Base-by-base conservation (phyloP, 371 early-diverging fungal species). In the Capniomyces stellatus region DNA sequence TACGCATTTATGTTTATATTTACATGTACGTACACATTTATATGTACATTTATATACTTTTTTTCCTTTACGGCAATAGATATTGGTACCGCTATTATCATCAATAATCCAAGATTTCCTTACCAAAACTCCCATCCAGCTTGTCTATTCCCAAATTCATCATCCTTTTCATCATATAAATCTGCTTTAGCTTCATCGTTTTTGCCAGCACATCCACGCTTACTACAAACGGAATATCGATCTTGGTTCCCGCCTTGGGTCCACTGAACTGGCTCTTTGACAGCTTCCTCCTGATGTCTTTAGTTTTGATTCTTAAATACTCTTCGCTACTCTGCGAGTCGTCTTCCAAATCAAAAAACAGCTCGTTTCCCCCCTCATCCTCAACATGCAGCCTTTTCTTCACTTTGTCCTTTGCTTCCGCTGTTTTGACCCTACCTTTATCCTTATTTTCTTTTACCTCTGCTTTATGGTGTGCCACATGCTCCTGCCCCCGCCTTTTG, bases 191-290 rank as follows among this genome's bases (percentile, higher is more conserved):
- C 24, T 81, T 85, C 25, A 94, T 58, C 2, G 90, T 60, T 44
- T 78, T 73, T 18, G 87, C 78, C 53, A 94, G 62, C 51, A 87
- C 83, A 10, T 84, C 81, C 0, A 89, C 82, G 27, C 76, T 86
- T 60, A 92, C 80, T 8, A 82, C 79, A 15, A 88, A 79, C 3
- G 88, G 92, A 46, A 94, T 68, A 55, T 74, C 75, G 10, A 92
- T 76, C 57, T 91, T 86, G 40, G 63, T 64, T n/a, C 67, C 65
- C 35, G 46, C 54, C 43, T 57, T 60, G 1, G 68, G 69, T 4
- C 24, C 4, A 44, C 27, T 44, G 4, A 23, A 23, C 27, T 4
- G 8, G 4, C 21, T 8, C 8, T 8, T 4, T 12, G 46, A 44
- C 27, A 44, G 46, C 19, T 27, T 44, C 27, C 46, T 44, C 27